Evolutionary conservation across 164 flowering plant species (phyloP).

Genomic region (Liquidambar formosana): DNA sequence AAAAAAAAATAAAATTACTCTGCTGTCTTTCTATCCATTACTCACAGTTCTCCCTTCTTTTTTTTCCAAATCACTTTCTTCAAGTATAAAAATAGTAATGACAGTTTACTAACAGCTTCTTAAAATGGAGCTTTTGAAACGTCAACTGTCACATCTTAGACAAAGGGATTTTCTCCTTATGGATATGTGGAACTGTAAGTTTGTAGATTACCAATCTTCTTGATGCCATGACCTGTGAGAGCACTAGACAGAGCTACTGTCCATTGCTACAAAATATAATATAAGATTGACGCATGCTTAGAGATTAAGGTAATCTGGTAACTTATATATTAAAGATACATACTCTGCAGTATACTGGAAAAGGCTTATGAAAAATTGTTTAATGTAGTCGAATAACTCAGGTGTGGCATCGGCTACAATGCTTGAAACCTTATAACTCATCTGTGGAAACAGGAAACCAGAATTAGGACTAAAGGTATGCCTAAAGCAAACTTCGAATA

Average conservation of each 20-base stretch:
- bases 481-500: background rate
- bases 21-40: too few relatives aligned
- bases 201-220: background rate
- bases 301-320: background rate
- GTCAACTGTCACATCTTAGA: too few relatives aligned
- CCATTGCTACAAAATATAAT: background rate
- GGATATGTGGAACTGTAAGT: too few relatives aligned
- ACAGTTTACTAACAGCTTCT: too few relatives aligned
- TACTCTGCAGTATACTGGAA: constrained; percentile 83
- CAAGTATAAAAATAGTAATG: too few relatives aligned
- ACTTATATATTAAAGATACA: constrained; percentile 20
- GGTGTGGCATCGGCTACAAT: constrained; percentile 83
- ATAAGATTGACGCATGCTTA: background rate
- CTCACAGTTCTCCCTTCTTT: too few relatives aligned
- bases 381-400: constrained; percentile 46
- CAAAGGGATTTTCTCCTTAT: too few relatives aligned
- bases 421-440: constrained; percentile 60
- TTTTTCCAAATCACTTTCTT: too few relatives aligned
- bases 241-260: background rate
- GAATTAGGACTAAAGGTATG: constrained; percentile 11
- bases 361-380: constrained; percentile 64
- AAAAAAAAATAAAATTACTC: too few relatives aligned
- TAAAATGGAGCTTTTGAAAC: too few relatives aligned
- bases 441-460: constrained; percentile 39
- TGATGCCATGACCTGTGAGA: background rate